Percentiles rank a stretch among this genome's conserved stretches.
These are phyloP conservation scores for Drechslerella stenobrocha DNA, from an alignment of 2,329 filamentous ascomycete genomes.

Conservation along the genomic window DNA sequence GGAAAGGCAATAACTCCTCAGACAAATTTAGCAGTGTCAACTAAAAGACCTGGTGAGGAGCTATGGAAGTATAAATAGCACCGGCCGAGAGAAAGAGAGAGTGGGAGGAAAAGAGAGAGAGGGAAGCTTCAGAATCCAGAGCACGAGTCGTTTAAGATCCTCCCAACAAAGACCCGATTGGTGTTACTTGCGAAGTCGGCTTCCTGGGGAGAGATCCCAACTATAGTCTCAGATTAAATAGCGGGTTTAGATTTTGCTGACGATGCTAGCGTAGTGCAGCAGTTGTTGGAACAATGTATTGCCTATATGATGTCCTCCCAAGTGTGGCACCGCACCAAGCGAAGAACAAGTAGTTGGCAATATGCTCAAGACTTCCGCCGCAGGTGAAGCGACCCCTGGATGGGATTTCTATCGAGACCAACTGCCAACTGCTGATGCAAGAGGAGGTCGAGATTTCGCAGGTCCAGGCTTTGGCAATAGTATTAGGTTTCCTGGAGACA, in stretches of 20 bases:
- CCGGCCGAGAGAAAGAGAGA: too few relatives aligned
- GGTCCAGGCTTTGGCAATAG: constrained; percentile 41
- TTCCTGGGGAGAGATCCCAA: constrained; percentile 34
- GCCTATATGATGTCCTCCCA: constrained; percentile 44
- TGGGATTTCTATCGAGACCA: constrained; percentile 29
- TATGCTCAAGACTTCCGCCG: constrained; percentile 34
- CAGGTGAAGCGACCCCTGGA: constrained; percentile 31
- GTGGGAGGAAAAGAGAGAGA: constrained; percentile 17
- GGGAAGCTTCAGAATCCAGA: constrained; percentile 26
- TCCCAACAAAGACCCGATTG: constrained; percentile 46
- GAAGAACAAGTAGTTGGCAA: constrained; percentile 39
- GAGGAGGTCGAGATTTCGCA: constrained; percentile 32
- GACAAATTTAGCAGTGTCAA: constrained; percentile 48
- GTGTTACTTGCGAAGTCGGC: constrained; percentile 35
- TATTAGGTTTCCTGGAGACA: constrained; percentile 20
- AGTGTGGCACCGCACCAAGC: constrained; percentile 39
- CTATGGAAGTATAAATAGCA: constrained; percentile 43
- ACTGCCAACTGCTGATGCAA: constrained; percentile 16
- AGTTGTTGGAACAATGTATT: constrained; percentile 37
- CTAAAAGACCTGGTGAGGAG: constrained; percentile 35
- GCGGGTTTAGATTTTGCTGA: constrained; percentile 44
- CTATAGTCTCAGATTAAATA: constrained; percentile 45
- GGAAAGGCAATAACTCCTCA: constrained; percentile 46
- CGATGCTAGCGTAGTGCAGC: constrained; percentile 34
- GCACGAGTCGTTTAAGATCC: constrained; percentile 39